Evolutionary conservation across 257 asterid genomes (phyloP), one percentile per base, ranked within the genome.

Genomic region (Parsonsia alboflavescens): DNA sequence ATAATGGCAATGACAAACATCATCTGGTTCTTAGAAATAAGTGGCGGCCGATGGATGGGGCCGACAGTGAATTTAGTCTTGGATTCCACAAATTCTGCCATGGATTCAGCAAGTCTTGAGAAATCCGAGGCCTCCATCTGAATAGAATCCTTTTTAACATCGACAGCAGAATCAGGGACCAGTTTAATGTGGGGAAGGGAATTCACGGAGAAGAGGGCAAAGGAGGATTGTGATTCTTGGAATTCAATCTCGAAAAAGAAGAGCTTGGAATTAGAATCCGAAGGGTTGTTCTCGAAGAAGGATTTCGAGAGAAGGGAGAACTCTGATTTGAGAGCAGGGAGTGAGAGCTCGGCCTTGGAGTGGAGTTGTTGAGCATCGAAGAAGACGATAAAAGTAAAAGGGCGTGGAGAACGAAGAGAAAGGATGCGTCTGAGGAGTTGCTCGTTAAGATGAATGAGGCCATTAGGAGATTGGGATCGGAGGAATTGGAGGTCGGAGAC

Each of bases 131-230:
- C 79, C 30, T 88, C 99, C 99, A 95, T 95, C 70, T 80, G 88
- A 71, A 89, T 39, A 0, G 96, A 81, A 8, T 88, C 96, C 0
- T 81, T 71, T 64, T 84, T 89, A 48, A 83, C 69, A 56, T 92
- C 92, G 13, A 68, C 58, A 44, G 95, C 96, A 5, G 85, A 28
- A 59, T 86, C 77, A 16, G 99, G 96, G 30, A 92, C 63, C 7
- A 92, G 86, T 63, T 93, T 96, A 52, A 95, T 83, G 78, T 92
- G 96, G 46, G 99, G 98, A 24, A 95, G 83, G 0, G 99, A 71
- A 44, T 88, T 89, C 73, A 95, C 89, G 0, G 85, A 88, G 58
- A 92, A 92, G 10, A 75, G 86, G 42, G 77, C 77, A 75, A 92
- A 95, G 0, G 96, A 81, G 61, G 90, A 66, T 73, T 88, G 93